Base-by-base conservation (phyloP, 2,329 filamentous ascomycete species). In the Stagonosporopsis cucurbitacearum region DNA sequence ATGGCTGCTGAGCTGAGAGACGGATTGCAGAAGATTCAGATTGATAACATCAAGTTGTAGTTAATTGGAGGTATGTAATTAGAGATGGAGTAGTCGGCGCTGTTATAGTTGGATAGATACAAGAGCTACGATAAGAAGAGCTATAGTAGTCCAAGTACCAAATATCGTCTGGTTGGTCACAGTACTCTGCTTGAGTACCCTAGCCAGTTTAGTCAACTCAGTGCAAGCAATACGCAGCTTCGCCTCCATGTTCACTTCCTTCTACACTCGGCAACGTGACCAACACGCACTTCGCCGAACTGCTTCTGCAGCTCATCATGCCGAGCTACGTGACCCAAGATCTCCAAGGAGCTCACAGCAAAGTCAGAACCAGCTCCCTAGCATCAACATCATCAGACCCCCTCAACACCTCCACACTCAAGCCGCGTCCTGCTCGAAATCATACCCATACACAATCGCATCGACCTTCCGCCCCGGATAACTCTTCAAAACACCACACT, bases 1-100 rank as follows among this genome's bases (percentile, higher is more conserved):
- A 91, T 95, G 85, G 81, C 79, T 41, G 68, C 78, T 7, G 77
- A 76, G 46, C 76, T 92, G 69, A 86, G 77, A 71, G 67, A 65
- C 25, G 82, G 76, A 6, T 62, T 82, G 13, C 63, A 58, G 19
- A 66, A 52, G 28, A 63, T 75, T 25, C 15, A 66, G 25, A 46
- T 46, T 8, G 55, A 64, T 15, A 69, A 59, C n/a, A n/a, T n/a
- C n/a, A n/a, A n/a, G n/a, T n/a, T n/a, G n/a, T n/a, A n/a, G n/a
- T n/a, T n/a, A n/a, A n/a, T n/a, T n/a, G n/a, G n/a, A n/a, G n/a
- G n/a, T n/a, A n/a, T n/a, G n/a, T n/a, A n/a, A n/a, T n/a, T n/a
- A n/a, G n/a, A n/a, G n/a, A n/a, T n/a, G n/a, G n/a, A n/a, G n/a
- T n/a, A n/a, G n/a, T n/a, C n/a, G n/a, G n/a, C n/a, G n/a, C n/a